These are phyloP conservation scores for Coemansia umbellata DNA, from an alignment of 192 early-diverging fungal genomes.

Conservation along the genomic window DNA sequence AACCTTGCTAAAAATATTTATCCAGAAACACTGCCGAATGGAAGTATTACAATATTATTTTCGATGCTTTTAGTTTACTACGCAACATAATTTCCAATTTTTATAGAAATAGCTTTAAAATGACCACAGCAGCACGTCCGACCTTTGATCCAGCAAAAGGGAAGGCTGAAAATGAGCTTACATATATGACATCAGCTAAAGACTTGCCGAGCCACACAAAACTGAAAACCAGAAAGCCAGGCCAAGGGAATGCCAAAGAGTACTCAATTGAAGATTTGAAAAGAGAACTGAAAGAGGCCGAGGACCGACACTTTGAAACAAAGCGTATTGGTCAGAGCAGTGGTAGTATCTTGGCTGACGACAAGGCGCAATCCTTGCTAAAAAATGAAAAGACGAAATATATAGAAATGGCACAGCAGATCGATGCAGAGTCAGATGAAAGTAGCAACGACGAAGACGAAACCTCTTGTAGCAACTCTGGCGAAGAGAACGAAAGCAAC, in stretches of 20 bases:
- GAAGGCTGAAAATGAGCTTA: conserved; percentile 58
- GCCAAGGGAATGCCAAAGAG: conserved; percentile 59
- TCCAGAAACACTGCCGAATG: too few species aligned
- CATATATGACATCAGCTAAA: conserved; percentile 61
- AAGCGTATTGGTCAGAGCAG: conserved; percentile 43
- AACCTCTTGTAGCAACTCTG: too few species aligned
- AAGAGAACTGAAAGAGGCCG: conserved; percentile 62
- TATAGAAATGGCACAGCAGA: conserved; percentile 40
- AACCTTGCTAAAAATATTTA: too few species aligned
- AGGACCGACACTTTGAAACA: conserved; percentile 60
- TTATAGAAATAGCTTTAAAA: too few species aligned
- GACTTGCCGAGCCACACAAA: conserved; percentile 74
- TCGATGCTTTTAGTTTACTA: background rate
- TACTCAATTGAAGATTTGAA: conserved; percentile 61
- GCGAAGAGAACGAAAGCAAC: conserved; percentile 37
- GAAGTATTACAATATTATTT: background rate
- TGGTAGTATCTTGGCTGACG: background rate
- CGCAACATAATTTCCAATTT: too few species aligned
- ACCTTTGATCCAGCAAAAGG: conserved; percentile 77
- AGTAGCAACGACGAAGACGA: conserved; percentile 55
- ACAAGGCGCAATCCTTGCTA: background rate
- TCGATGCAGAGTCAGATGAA: conserved; percentile 44
- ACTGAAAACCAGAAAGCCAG: conserved; percentile 72
- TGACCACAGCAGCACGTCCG: conserved; percentile 68
- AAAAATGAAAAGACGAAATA: conserved; percentile 32